Base-by-base conservation (phyloP, 768 basidiomycete species). In the Lentinus tigrinus region DNA sequence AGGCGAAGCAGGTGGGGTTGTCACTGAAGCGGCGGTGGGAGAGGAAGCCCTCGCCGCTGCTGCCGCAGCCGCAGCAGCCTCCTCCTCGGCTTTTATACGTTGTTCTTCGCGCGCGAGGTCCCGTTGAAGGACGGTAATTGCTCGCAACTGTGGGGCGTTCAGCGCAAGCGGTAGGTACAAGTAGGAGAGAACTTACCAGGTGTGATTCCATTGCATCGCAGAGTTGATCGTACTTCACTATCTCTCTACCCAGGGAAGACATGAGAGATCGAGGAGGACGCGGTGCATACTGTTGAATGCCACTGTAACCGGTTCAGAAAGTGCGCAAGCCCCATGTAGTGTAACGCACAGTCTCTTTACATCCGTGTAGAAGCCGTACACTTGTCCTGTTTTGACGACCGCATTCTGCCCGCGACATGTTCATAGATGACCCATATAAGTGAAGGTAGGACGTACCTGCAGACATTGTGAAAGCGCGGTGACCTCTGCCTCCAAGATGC, bases 191-290 rank as follows among this genome's bases (percentile, higher is more conserved):
- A 72, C 85, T 70, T 70, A 85, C 91, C 62, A 93, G 64, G 52
- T 85, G 83, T 39, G 84, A 80, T 69, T 93, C 91, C 49, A 93
- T 83, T 1, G 84, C 76, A 67, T 93, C 91, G 65, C 89, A 90
- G 4, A 91, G 61, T 64, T 91, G 88, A 65, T 93, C 89, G 63
- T 88, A 93, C 65, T 82, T 87, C 68, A 92, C 89, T 3, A 91
- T 75, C 66, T 91, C 89, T 37, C 82, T 82, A 16, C 89, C 86
- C 34, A 93, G 76, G 17, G 87, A 78, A 3, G 83, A 75, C 3
- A 81, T 84, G 13, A 91, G 68, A 23, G 85, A 78, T n/a, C 75
- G 83, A 10, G 89, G 89, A 24, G 91, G 89, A 56, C 78, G 71
- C 3, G 81, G 78, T 3, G 82, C 80, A 63, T 85, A 77, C 49